These are phyloP conservation scores for Neurospora sp. DNA, from an alignment of 495 filamentous ascomycete genomes.

Conservation along the genomic window DNA sequence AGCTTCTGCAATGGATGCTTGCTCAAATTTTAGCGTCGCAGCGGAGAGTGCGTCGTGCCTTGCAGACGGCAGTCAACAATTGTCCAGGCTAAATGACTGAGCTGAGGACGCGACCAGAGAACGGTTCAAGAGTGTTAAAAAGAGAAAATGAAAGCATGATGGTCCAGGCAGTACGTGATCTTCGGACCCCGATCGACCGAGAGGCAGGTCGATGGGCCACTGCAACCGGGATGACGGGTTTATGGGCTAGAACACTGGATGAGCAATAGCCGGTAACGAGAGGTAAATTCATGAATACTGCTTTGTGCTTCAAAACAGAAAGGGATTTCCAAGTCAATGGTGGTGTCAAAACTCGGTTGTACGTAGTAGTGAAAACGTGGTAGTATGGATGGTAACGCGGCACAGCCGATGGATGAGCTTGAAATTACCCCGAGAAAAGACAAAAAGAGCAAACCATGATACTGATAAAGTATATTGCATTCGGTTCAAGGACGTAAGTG, in stretches of 20 bases:
- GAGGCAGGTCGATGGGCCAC: neutral
- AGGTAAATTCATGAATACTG: neutral
- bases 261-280: neutral
- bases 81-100: constrained; percentile 18
- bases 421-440: neutral
- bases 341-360: neutral
- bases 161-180: neutral
- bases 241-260: neutral
- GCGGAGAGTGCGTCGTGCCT: constrained; percentile 14
- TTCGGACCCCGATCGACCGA: neutral
- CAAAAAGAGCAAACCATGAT: neutral
- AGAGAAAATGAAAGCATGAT: neutral
- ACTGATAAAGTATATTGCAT: neutral
- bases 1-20: neutral
- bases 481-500: neutral
- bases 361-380: neutral
- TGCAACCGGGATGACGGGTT: neutral
- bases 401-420: neutral
- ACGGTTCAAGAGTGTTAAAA: neutral
- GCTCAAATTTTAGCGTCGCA: neutral
- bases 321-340: neutral
- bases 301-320: neutral
- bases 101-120: neutral
- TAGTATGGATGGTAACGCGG: neutral
- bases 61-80: constrained; percentile 12